Evolutionary conservation across 192 early-diverging fungal species (phyloP), one percentile per base, ranked within the genome.

Genomic region (Gryganskiella cystojenkinii): DNA sequence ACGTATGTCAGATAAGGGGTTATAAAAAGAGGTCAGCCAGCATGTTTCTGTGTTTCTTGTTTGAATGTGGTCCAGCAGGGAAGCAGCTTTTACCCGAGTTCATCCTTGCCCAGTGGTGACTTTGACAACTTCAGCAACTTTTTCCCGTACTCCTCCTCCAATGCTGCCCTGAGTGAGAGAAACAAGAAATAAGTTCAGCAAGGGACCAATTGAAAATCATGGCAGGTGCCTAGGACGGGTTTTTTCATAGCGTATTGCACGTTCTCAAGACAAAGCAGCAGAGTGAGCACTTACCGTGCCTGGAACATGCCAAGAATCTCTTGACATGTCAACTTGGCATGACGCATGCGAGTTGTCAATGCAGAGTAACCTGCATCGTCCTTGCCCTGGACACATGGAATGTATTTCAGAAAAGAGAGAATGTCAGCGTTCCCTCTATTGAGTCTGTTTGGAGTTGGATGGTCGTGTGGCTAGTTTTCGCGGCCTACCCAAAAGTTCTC

Each of bases 81-180:
- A 43, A 9, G 10, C 43, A 35, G 17, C 20, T 55, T 46, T 63
- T 81, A 89, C 88, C 92, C 91, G 19, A 86, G 84, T 61, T 93
- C 92, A 56, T 93, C 90, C 42, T 81, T 84, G 0, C 92, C 92
- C 35, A 93, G 61, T 2, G 78, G 84, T 3, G 79, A 63, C 34
- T 89, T 88, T 7, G 87, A 73, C 49, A 89, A 69, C 65, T 92
- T 93, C 34, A 82, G 43, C 42, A 93, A 58, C 60, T 84, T 84
- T 67, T 90, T 90, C 50, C 91, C 91, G 60, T 89, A 82, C 10
- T 93, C 92, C 51, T 93, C 92, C 40, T 93, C 88, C 30, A 92
- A 66, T 1, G 80, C 57, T 5, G 92, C 89, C 49, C 92, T 88
- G n/a, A n/a, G n/a, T n/a, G n/a, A n/a, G n/a, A n/a, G n/a, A n/a